Evolutionary conservation across 768 basidiomycete species (phyloP), one percentile per base, ranked within the genome.

Genomic region (Mycena indigotica): DNA sequence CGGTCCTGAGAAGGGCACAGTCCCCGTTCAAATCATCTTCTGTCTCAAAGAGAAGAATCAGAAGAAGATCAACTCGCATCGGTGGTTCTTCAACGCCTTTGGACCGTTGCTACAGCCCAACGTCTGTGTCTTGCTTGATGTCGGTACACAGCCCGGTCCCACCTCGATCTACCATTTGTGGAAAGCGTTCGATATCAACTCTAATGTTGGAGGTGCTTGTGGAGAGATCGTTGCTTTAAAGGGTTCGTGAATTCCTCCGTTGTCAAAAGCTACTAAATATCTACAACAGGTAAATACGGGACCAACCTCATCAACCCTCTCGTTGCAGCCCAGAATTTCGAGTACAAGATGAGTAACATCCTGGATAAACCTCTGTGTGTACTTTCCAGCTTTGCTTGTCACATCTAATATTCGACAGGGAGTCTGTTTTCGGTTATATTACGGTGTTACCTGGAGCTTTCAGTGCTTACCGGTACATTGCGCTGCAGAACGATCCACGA

Each of bases 71-170:
- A 98, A 97, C 70, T 92, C 89, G 46, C 95, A 97, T 66, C 80
- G 95, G 48, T 98, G 95, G 95, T 96, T 95, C 72, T 97, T 98
- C 73, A 98, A 97, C 69, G 95, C 93, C 0, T 91, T 98, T 69
- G 90, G 84, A 0, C 80, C 87, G 0, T 76, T 95, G 69, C 72
- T 98, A 26, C 89, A 91, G 89, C 89, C 95, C 19, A 97, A 95
- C 65, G 87, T 98, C 8, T 95, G 94, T 67, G 86, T 97, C 21
- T 79, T 98, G 26, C 76, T 98, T 49, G 96, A 98, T 63, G 96
- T 98, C 16, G 96, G 96, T 1, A 98, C 96, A 2, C 84, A 90
- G 29, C 96, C 96, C 0, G 85, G 86, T 10, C 88, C 85, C 53
- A 94, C 89, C 66, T 93, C 91, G 40, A 85, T 98, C 49, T 98